phyloP scores from a whole-genome alignment of 371 early-diverging fungal species.

The Actinomortierella ambigua region DNA sequence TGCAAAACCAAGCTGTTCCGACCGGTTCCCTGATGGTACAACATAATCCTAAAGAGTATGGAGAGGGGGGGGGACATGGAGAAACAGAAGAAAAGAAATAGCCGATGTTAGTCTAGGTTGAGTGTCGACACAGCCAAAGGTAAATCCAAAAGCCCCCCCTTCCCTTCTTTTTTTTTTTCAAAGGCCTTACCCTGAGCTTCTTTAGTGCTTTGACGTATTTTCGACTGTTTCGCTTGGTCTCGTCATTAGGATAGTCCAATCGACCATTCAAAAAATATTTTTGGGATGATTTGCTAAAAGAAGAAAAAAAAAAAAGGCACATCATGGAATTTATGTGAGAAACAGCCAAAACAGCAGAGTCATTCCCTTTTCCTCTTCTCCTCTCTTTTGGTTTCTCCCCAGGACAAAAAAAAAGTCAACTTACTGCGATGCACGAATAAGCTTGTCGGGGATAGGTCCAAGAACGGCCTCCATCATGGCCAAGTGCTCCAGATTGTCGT shows the following conservation, averaged over 20 bases:
- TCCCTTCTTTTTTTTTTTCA: too few relatives aligned
- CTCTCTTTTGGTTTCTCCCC: conserved; percentile 3
- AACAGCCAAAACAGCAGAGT: not conserved
- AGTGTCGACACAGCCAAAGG: too few relatives aligned
- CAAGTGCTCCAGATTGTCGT: conserved; percentile 81
- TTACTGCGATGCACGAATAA: conserved; percentile 51
- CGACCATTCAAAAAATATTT: conserved; percentile 65
- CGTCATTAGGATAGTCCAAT: conserved; percentile 69
- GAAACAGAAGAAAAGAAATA: not conserved
- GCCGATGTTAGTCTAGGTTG: too few relatives aligned
- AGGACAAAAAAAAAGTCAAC: conserved; percentile 4
- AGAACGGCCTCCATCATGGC: conserved; percentile 78
- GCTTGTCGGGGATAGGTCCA: conserved; percentile 54
- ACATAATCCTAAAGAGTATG: conserved; percentile 20
- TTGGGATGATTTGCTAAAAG: conserved; percentile 51
- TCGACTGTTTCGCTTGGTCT: conserved; percentile 65
- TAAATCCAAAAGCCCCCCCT: too few relatives aligned
- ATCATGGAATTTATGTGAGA: conserved; percentile 2
- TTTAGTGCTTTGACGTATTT: conserved; percentile 71
- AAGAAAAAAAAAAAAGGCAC: conserved; percentile 1
- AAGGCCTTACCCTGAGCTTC: conserved; percentile 57
- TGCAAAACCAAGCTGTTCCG: conserved; percentile 25
- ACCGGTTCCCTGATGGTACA: conserved; percentile 20
- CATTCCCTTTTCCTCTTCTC: conserved; percentile 3
- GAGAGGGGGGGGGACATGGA: not conserved